A percentile compares a stretch with the other conserved stretches of the same genome.
Evolutionary conservation across 257 asterid species (phyloP).

Genomic region (Rubia yunnanensis): DNA sequence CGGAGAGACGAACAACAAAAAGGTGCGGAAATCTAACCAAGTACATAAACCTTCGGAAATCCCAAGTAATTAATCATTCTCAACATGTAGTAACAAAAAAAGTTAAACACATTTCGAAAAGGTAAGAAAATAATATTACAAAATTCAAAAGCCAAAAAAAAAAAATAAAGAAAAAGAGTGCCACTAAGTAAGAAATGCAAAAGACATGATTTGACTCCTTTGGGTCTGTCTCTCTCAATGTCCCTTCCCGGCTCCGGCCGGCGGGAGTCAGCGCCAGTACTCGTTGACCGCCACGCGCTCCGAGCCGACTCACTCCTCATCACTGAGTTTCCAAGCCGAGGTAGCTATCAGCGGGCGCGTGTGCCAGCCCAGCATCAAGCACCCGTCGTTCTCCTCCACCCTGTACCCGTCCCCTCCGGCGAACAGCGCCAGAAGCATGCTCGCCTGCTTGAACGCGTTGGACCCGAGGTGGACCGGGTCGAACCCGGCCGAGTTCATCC

Average conservation of each 20-base stretch:
- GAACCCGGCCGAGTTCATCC: constrained; percentile 59
- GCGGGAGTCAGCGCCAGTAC: constrained; percentile 4
- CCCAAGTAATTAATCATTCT: neutral
- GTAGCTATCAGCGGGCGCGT: constrained; percentile 74
- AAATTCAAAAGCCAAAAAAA: neutral
- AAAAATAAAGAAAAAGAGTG: neutral
- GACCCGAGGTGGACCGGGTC: constrained; percentile 67
- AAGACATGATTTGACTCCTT: constrained; percentile 55
- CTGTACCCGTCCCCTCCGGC: constrained; percentile 76
- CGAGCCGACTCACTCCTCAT: constrained; percentile 14
- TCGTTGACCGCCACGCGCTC: neutral
- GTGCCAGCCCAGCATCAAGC: constrained; percentile 86
- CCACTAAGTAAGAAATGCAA: constrained; percentile 23
- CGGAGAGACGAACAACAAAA: neutral
- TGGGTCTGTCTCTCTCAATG: constrained; percentile 38
- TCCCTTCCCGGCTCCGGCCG: constrained; percentile 13
- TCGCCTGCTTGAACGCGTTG: constrained; percentile 84
- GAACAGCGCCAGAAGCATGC: constrained; percentile 60
- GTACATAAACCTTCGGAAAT: constrained; percentile 8
- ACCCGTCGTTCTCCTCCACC: constrained; percentile 77
- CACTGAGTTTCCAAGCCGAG: constrained; percentile 70
- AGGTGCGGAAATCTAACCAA: neutral
- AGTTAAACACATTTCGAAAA: neutral
- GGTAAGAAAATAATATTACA: neutral
- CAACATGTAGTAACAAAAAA: neutral